Evolutionary conservation across 2,329 filamentous ascomycete genomes (phyloP).

Genomic region (Claviceps arundinis): DNA sequence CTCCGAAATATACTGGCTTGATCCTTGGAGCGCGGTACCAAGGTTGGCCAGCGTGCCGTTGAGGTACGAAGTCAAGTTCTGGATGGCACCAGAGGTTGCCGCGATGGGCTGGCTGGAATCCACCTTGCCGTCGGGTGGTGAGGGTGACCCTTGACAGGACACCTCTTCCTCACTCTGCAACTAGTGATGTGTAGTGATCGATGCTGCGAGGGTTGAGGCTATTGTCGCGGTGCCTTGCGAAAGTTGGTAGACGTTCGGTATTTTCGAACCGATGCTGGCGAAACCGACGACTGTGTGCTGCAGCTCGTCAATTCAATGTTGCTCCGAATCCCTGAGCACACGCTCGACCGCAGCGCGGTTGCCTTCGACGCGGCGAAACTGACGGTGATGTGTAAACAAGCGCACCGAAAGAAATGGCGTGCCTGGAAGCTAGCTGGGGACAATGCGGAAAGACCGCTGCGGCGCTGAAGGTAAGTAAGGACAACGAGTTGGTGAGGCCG

Average conservation of each 20-base stretch:
- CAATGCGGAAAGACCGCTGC: background rate
- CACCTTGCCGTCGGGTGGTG: slow-evolving; percentile 39
- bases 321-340: background rate
- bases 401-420: background rate
- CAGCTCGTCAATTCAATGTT: background rate
- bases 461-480: background rate
- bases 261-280: background rate
- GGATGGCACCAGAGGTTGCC: slow-evolving; percentile 51
- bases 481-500: background rate
- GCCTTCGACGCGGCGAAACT: no score
- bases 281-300: background rate
- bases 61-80: slow-evolving; percentile 46
- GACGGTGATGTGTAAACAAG: background rate
- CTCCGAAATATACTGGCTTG: slow-evolving; percentile 38
- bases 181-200: background rate
- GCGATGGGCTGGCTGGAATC: slow-evolving; percentile 43
- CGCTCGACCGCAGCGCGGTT: background rate
- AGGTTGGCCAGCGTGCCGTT: slow-evolving; percentile 38
- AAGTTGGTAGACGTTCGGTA: background rate
- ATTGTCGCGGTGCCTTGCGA: background rate
- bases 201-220: background rate
- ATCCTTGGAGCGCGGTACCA: slow-evolving; percentile 31
- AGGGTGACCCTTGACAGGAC: slow-evolving; percentile 23
- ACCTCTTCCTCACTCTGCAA: slow-evolving; percentile 12
- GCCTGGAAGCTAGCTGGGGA: background rate